Conservation (phyloP, 192 early-diverging fungal species). For the Coemansia sp. region DNA sequence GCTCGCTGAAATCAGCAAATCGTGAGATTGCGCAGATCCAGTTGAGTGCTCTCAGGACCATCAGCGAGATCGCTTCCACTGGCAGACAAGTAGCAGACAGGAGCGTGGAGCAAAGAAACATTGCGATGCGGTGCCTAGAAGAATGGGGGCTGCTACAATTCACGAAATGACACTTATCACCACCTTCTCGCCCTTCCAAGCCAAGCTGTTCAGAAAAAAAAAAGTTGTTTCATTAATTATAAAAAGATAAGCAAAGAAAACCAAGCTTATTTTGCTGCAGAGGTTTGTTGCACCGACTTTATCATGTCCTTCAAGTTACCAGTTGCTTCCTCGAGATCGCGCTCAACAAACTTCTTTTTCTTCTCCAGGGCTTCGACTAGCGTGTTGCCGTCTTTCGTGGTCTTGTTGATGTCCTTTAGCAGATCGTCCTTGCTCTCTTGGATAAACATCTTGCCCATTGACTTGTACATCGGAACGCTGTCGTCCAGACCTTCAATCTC, state of each 20-base stretch:
- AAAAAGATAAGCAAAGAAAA: neutral
- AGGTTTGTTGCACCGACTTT: constrained; percentile 13
- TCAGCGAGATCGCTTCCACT: neutral
- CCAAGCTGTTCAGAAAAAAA: too few relatives aligned
- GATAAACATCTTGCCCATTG: constrained; percentile 57
- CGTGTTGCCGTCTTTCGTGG: constrained; percentile 8
- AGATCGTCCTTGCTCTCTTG: constrained; percentile 36
- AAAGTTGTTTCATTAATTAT: neutral
- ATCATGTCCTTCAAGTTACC: constrained; percentile 44
- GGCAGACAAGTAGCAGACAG: neutral
- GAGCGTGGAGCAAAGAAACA: neutral
- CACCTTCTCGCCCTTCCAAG: too few relatives aligned
- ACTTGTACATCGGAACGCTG: constrained; percentile 40
- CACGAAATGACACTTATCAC: neutral
- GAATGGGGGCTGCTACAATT: neutral
- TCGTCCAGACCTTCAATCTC: constrained; percentile 42
- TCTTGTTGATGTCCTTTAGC: constrained; percentile 35
- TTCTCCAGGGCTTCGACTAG: constrained; percentile 43
- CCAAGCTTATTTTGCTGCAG: neutral
- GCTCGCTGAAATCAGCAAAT: too few relatives aligned
- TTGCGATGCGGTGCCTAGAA: neutral
- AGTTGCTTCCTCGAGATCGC: constrained; percentile 41
- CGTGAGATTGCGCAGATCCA: constrained; percentile 14
- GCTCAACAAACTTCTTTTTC: constrained; percentile 55
- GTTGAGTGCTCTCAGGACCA: constrained; percentile 9